Evolutionary conservation across 2,329 filamentous ascomycete species (phyloP), one percentile per base, ranked within the genome.

Genomic region (Elsinoe ampelina): DNA sequence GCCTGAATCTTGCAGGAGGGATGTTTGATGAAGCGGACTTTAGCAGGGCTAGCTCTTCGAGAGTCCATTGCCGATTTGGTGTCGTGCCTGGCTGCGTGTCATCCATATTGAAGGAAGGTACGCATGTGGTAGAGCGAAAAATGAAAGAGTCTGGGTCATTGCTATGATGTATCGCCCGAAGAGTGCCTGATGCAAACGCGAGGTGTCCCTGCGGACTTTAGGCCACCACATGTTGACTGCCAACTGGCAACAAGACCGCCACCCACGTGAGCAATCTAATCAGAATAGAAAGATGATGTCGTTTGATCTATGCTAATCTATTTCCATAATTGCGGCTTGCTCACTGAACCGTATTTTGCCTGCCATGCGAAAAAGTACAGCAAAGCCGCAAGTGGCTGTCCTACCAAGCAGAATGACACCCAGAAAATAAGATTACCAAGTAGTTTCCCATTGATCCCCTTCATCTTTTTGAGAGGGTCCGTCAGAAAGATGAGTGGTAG

Each of bases 321-420:
- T 17, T 39, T 34, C 58, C 58, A 61, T n/a, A 61, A 26, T 22
- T 59, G 55, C 5, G 59, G 58, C 30, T 58, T 61, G 35, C 58
- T 61, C 50, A 52, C 59, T 45, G 58, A 59, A 11, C 93, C 93
- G 68, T 95, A 96, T 75, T 97, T 97, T 57, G 89, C 89, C 73
- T 97, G 92, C 92, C 93, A 98, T 1, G 91, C 91, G 69, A 97
- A 97, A 71, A 96, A 98, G 71, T 98, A 98, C 69, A 95, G 78
- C 59, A 98, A 75, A 0, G 89, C 91, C 1, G 89, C 93, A 64
- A 97, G 81, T 0, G 93, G 93, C 75, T 98, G 93, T 2, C 93
- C 93, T 11, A 98, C 86, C 2, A 97, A 82, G 62, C 92, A 96
- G 68, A 98, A 98, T 11, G 87, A 92, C 17, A 96, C 78, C 93